Conservation (phyloP, 1,139 yeast species). For the Blastobotrys ciferrii region DNA sequence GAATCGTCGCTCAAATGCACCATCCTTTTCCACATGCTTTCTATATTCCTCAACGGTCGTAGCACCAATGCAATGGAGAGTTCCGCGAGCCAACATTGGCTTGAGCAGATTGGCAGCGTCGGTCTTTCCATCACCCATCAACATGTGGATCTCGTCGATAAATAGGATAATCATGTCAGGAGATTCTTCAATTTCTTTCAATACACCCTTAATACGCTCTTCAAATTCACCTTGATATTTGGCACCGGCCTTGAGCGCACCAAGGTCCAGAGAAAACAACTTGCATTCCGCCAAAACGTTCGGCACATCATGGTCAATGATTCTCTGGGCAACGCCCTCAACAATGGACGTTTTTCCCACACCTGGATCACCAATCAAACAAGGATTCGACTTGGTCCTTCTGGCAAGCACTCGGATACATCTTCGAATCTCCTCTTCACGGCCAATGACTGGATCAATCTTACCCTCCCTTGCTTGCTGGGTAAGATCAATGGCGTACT, state of each 20-base stretch:
- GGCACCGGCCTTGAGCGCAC: conserved; percentile 97
- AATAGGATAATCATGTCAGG: conserved; percentile 82
- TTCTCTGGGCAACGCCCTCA: conserved; percentile 98
- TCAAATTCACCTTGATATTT: conserved; percentile 98
- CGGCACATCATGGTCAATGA: conserved; percentile 94
- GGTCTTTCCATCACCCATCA: conserved; percentile 94
- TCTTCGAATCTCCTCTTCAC: conserved; percentile 96
- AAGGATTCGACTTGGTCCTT: conserved; percentile 94
- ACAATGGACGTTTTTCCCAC: conserved; percentile 98
- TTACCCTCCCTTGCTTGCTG: conserved; percentile 91
- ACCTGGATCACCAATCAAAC: conserved; percentile 98
- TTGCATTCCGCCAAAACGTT: conserved; percentile 75
- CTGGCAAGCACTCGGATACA: conserved; percentile 92
- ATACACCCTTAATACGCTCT: conserved; percentile 94
- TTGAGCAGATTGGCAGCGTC: conserved; percentile 96
- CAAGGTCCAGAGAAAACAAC: conserved; percentile 84
- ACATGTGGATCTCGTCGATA: conserved; percentile 97
- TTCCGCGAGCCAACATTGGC: conserved; percentile 96
- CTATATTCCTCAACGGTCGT: conserved; percentile 94
- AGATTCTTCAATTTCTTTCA: conserved; percentile 88
- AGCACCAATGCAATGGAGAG: conserved; percentile 96
- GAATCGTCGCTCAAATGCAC: conserved; percentile 98
- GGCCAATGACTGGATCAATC: conserved; percentile 96
- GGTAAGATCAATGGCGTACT: conserved; percentile 91
- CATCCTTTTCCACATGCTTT: conserved; percentile 90